Base-by-base conservation (phyloP, 768 basidiomycete species). In the Mrakia hoshinonis region DNA sequence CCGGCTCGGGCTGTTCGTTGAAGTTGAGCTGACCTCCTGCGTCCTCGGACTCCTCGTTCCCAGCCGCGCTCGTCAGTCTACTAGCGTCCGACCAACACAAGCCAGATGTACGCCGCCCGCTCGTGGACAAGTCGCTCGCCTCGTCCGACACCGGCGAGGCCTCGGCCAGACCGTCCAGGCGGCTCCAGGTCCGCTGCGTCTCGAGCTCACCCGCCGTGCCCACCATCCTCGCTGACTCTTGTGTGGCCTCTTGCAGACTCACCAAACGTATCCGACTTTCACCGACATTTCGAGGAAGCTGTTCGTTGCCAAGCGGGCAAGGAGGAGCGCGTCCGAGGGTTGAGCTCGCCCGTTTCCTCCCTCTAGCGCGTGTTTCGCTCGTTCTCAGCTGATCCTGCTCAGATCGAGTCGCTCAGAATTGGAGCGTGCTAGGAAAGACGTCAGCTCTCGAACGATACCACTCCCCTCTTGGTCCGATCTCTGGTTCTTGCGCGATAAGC, bases 81-180 rank as follows among this genome's bases (percentile, higher is more conserved):
- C 65, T 68, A 5, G 38, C 66, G 18, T 24, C 47, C 20, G 94
- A 98, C 82, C 89, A n/a, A 91, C 20, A 94, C 92, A 79, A 96
- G 87, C 82, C 92, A 90, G 82, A 96, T 96, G 81, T 97, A 92
- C 81, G 83, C 87, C 0, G 87, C n/a, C n/a, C 89, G 68, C 90
- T 92, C 76, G 91, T 99, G 61, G 96, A 99, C 78, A 89, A 89
- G 81, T 92, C 90, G 75, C 83, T 99, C 61, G 89, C 87, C 73
- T 88, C 92, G 1, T 98, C 98, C 77, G 93, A 96, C 77, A 91
- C 87, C 77, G 92, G 98, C 71, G 91, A 95, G 70, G 96, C 98
- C 81, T 99, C 96, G 96, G 94, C 96, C 72, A 96, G 98, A 81
- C 80, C 98, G 79, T 94, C 94, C 78, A 89, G 93, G 75, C 80